Percentiles rank a stretch among this genome's conserved stretches.
phyloP scores from a whole-genome alignment of 2,329 filamentous ascomycete genomes.

The Pleomassaria siparia region DNA sequence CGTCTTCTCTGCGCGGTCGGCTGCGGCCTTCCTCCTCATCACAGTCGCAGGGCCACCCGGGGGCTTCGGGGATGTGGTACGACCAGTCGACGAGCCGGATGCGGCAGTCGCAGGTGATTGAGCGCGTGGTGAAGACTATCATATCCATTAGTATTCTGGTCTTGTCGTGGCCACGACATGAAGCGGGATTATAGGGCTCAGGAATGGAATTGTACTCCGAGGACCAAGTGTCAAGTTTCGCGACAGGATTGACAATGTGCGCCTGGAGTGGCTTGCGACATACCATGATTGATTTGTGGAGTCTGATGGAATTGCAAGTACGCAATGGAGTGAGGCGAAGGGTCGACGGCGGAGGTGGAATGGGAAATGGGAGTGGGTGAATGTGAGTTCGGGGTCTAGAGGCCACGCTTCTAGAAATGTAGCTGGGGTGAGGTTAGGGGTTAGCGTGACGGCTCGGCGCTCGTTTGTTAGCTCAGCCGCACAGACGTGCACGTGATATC shows the following conservation, averaged over 20 bases:
- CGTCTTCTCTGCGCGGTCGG: constrained; percentile 95
- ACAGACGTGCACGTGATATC: constrained; percentile 10
- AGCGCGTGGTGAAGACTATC: constrained; percentile 40
- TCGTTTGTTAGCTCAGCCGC: background rate
- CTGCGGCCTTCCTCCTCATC: constrained; percentile 91
- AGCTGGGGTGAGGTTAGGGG: constrained; percentile 20
- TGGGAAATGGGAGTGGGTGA: constrained; percentile 17
- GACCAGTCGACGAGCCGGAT: constrained; percentile 70
- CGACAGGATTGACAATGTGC: background rate
- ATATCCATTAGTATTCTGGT: background rate
- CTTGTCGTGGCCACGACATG: too few relatives aligned
- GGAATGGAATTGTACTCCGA: background rate
- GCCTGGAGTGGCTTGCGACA: background rate
- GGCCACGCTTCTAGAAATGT: constrained; percentile 39
- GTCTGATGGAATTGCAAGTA: background rate
- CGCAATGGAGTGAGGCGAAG: background rate
- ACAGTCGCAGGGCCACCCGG: constrained; percentile 94
- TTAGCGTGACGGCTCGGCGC: constrained; percentile 16
- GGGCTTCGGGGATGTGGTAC: constrained; percentile 82
- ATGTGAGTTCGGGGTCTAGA: constrained; percentile 20
- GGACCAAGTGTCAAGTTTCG: background rate
- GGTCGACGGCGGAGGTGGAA: constrained; percentile 10
- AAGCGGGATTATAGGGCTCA: background rate
- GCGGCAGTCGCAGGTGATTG: constrained; percentile 39
- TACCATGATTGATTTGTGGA: constrained; percentile 6